Evolutionary conservation across 495 filamentous ascomycete genomes (phyloP).

Genomic region (Lasiosphaeria miniovina): DNA sequence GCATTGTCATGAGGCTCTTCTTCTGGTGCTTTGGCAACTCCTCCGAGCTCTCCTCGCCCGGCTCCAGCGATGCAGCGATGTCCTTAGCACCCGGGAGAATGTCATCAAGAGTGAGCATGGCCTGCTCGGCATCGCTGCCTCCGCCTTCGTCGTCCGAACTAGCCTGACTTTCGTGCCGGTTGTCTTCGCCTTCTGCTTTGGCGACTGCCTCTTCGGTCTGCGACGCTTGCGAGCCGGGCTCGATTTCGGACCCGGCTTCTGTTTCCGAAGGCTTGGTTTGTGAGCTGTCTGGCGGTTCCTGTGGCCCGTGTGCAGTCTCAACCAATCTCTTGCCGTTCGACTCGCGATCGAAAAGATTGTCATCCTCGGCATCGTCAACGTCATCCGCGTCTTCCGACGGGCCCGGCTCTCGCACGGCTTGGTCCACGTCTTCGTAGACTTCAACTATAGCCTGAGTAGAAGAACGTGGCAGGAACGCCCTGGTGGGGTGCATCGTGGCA

Average conservation of each 20-base stretch:
- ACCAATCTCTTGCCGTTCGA: conserved; percentile 17
- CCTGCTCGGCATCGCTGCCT: conserved; percentile 68
- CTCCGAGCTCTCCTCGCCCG: conserved; percentile 59
- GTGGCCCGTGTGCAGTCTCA: conserved; percentile 23
- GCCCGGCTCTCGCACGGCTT: conserved; percentile 85
- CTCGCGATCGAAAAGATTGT: conserved; percentile 26
- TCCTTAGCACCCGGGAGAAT: conserved; percentile 49
- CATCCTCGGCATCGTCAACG: conserved; percentile 41
- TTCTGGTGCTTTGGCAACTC: conserved; percentile 90
- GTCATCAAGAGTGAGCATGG: conserved; percentile 53
- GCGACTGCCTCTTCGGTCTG: conserved; percentile 40
- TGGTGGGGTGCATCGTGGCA: conserved; percentile 73
- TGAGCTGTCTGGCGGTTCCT: conserved; percentile 29
- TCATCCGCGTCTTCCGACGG: conserved; percentile 47
- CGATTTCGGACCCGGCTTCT: conserved; percentile 19
- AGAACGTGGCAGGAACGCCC: conserved; percentile 77
- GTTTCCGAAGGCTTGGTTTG: conserved; percentile 28
- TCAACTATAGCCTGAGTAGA: conserved; percentile 96
- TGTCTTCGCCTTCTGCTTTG: conserved; percentile 50
- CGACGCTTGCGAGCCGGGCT: conserved; percentile 24
- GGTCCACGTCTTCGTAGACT: conserved; percentile 87
- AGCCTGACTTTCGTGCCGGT: conserved; percentile 49
- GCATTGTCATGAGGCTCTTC: conserved; percentile 86
- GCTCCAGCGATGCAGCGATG: conserved; percentile 63
- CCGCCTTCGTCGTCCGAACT: conserved; percentile 67